Conservation (phyloP, 2,329 filamentous ascomycete species). For the Moelleriella libera region DNA sequence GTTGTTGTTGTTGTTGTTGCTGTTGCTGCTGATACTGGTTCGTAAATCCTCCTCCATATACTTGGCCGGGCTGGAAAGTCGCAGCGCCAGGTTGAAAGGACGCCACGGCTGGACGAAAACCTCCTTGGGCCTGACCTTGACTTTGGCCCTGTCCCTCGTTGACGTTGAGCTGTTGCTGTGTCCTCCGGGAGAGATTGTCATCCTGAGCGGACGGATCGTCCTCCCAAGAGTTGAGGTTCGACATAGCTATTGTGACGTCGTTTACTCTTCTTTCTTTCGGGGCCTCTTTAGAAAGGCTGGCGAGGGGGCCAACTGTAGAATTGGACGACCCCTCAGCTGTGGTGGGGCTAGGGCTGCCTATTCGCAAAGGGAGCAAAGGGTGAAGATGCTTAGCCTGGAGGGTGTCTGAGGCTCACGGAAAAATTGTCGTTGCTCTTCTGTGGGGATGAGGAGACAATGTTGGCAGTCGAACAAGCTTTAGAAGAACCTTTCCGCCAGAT, state of each 20-base stretch:
- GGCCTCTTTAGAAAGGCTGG: not conserved
- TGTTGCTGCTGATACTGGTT: slow-evolving; percentile 39
- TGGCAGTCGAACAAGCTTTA: too few species aligned
- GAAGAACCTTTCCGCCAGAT: not conserved
- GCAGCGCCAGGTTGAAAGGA: slow-evolving; percentile 62
- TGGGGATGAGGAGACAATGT: too few species aligned
- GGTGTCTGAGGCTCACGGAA: too few species aligned
- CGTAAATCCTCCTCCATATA: slow-evolving; percentile 43
- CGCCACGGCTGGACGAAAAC: slow-evolving; percentile 37
- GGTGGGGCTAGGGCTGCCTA: too few species aligned
- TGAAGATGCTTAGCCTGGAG: too few species aligned
- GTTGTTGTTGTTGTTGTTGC: slow-evolving; percentile 20
- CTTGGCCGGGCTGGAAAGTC: slow-evolving; percentile 59
- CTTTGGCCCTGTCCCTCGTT: slow-evolving; percentile 31
- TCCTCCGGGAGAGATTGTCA: slow-evolving; percentile 62
- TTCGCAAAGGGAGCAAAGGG: too few species aligned
- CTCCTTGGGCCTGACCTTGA: slow-evolving; percentile 25
- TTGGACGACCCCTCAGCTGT: too few species aligned
- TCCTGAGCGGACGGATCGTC: slow-evolving; percentile 70
- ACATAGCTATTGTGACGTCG: slow-evolving; percentile 39
- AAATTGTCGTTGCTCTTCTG: too few species aligned
- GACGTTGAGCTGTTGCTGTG: slow-evolving; percentile 62
- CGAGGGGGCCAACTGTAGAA: too few species aligned
- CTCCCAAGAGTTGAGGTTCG: slow-evolving; percentile 90
- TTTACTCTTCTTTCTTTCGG: not conserved